These are phyloP conservation scores for Leishmania gerbilli DNA, from an alignment of 208 protist species.

Conservation along the genomic window DNA sequence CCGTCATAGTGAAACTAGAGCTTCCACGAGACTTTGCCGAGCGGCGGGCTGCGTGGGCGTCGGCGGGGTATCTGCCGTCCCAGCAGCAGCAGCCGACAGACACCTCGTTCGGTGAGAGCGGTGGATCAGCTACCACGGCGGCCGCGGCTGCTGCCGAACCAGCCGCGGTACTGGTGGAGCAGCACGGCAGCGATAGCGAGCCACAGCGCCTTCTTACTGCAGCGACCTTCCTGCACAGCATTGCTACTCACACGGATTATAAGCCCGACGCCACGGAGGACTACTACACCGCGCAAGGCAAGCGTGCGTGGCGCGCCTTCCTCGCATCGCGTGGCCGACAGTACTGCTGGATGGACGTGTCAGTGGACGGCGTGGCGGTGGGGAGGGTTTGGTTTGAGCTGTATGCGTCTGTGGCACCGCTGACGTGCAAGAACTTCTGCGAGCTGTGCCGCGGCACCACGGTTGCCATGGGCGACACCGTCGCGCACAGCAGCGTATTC, in stretches of 20 bases:
- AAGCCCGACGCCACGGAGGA: constrained; percentile 38
- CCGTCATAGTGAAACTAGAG: constrained; percentile 57
- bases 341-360: constrained; percentile 86
- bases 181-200: constrained; percentile 15
- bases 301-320: constrained; percentile 54
- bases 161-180: constrained; percentile 29
- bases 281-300: constrained; percentile 63
- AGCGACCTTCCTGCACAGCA: constrained; percentile 45
- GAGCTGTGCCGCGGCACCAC: constrained; percentile 80
- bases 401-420: constrained; percentile 76
- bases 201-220: constrained; percentile 30
- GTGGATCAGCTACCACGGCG: not conserved
- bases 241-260: constrained; percentile 57
- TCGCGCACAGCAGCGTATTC: not conserved
- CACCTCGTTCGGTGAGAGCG: not conserved
- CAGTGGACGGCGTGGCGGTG: constrained; percentile 29
- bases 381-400: constrained; percentile 90
- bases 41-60: constrained; percentile 36
- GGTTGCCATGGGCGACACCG: constrained; percentile 21
- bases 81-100: not conserved
- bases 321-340: constrained; percentile 60
- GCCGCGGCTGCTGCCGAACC: not conserved
- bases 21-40: constrained; percentile 66
- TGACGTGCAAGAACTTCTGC: constrained; percentile 94
- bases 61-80: not conserved